A percentile compares a stretch with the other conserved stretches of the same genome.
Evolutionary conservation across 192 early-diverging fungal genomes (phyloP).

Genomic region (Gonapodya prolifera): DNA sequence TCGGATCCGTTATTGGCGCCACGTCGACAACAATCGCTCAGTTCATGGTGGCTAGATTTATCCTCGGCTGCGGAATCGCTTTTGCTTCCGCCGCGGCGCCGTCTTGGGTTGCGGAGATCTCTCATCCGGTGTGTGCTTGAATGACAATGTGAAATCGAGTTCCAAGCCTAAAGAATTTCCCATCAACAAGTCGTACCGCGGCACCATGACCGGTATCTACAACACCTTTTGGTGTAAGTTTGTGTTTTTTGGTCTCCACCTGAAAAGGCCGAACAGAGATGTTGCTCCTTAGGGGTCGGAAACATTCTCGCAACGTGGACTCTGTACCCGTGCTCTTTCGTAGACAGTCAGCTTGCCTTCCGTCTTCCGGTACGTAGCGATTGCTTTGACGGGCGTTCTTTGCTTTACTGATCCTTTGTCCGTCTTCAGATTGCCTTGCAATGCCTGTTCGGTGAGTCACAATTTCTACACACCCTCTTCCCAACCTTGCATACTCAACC

Average conservation of each 20-base stretch:
- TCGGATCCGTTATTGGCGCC: slow-evolving; percentile 10
- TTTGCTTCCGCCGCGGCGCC: slow-evolving; percentile 20
- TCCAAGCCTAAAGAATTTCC: no score
- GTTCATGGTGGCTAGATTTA: slow-evolving; percentile 18
- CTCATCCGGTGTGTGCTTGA: slow-evolving; percentile 18
- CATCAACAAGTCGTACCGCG: slow-evolving; percentile 12
- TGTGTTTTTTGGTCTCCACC: slow-evolving; percentile 14
- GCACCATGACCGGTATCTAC: slow-evolving; percentile 21
- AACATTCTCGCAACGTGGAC: no score
- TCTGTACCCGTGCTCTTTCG: no score
- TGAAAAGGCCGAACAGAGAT: slow-evolving; percentile 7
- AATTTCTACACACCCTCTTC: slow-evolving; percentile 8
- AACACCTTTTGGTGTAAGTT: slow-evolving; percentile 29
- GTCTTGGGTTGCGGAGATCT: slow-evolving; percentile 21
- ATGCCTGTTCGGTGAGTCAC: slow-evolving; percentile 2
- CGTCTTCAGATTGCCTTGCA: slow-evolving; percentile 38
- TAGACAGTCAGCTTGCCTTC: no score
- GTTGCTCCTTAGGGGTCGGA: neutral
- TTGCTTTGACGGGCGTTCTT: no score
- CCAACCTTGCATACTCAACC: slow-evolving; percentile 12
- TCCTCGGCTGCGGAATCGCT: slow-evolving; percentile 22
- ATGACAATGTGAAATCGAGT: no score
- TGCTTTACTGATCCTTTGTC: slow-evolving; percentile 52
- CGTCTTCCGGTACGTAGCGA: no score
- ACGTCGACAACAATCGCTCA: slow-evolving; percentile 9